Evolutionary conservation across 2,329 filamentous ascomycete genomes (phyloP).

Genomic region (Botrytis paeoniae): DNA sequence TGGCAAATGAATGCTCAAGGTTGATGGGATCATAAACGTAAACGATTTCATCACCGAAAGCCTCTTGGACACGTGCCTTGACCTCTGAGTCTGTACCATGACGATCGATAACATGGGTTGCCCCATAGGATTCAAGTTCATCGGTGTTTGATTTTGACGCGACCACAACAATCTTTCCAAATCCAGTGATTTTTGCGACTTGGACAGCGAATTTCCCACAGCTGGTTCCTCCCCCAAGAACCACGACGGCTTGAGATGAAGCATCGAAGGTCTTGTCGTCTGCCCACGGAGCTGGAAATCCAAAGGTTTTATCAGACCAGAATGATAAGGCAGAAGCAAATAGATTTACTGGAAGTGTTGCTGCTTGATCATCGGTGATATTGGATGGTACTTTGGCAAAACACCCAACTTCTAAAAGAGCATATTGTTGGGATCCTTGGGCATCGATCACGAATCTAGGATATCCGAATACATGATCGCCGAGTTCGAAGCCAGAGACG

Average conservation of each 20-base stretch:
- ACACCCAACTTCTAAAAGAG: conserved; percentile 35
- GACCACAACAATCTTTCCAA: conserved; percentile 42
- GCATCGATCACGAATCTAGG: neutral
- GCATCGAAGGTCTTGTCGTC: conserved; percentile 8
- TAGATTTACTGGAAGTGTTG: conserved; percentile 41
- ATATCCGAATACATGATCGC: conserved; percentile 15
- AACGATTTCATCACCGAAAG: conserved; percentile 10
- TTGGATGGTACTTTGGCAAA: conserved; percentile 39
- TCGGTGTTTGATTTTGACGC: conserved; percentile 34
- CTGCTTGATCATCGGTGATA: conserved; percentile 39
- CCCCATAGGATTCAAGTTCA: conserved; percentile 39
- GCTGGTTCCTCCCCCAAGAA: conserved; percentile 40
- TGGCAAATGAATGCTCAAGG: conserved; percentile 6
- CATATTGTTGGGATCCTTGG: conserved; percentile 42
- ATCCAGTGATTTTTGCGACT: conserved; percentile 37
- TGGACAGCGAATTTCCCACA: conserved; percentile 39
- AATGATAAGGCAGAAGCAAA: conserved; percentile 29
- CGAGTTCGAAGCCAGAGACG: conserved; percentile 23
- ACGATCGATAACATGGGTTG: conserved; percentile 43
- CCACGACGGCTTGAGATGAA: conserved; percentile 28
- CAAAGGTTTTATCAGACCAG: neutral
- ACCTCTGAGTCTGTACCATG: conserved; percentile 11
- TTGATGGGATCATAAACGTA: conserved; percentile 20
- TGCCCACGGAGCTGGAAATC: conserved; percentile 12
- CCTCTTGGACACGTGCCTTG: conserved; percentile 2